A percentile compares a stretch with the other conserved stretches of the same genome.
phyloP scores from a whole-genome alignment of 345 rosid species.

The Barbarea vulgaris region DNA sequence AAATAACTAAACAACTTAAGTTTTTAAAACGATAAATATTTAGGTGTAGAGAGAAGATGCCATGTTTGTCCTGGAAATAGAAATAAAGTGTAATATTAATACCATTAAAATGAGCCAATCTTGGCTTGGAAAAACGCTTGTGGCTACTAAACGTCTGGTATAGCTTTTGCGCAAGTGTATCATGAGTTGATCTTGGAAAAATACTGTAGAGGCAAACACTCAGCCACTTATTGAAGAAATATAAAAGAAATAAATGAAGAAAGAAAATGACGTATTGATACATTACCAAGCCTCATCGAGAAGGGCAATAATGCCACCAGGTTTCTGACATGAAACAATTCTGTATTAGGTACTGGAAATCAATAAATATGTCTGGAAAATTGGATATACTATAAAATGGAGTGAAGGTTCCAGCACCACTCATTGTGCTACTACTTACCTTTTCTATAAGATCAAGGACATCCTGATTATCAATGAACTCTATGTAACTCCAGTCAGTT shows the following conservation, averaged over 20 bases:
- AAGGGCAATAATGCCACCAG: slow-evolving; percentile 98
- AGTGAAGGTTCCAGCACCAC: slow-evolving; percentile 17
- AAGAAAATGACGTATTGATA: neutral
- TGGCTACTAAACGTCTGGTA: slow-evolving; percentile 87
- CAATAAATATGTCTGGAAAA: neutral
- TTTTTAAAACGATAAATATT: too few species aligned
- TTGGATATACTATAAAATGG: neutral
- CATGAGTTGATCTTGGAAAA: slow-evolving; percentile 98
- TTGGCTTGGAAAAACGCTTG: slow-evolving; percentile 91
- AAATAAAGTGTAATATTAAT: too few species aligned
- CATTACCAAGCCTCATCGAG: slow-evolving; percentile 97
- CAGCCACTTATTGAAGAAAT: slow-evolving; percentile 29
- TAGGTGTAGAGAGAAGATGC: too few species aligned
- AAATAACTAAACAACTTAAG: too few species aligned
- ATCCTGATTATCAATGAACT: slow-evolving; percentile 93
- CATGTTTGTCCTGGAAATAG: too few species aligned
- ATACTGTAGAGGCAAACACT: slow-evolving; percentile 60
- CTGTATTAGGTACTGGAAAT: slow-evolving; percentile 35
- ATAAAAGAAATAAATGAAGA: slow-evolving; percentile 6
- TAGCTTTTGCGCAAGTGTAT: slow-evolving; percentile 93
- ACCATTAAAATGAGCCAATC: too few species aligned
- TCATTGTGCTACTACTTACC: slow-evolving; percentile 47
- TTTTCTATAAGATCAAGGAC: slow-evolving; percentile 95
- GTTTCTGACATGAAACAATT: slow-evolving; percentile 70
- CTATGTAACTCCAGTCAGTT: slow-evolving; percentile 98